Percentiles rank a stretch among this genome's conserved stretches.
Conservation (phyloP, 2,329 filamentous ascomycete genomes). For the Cryphonectria nitschkei region DNA sequence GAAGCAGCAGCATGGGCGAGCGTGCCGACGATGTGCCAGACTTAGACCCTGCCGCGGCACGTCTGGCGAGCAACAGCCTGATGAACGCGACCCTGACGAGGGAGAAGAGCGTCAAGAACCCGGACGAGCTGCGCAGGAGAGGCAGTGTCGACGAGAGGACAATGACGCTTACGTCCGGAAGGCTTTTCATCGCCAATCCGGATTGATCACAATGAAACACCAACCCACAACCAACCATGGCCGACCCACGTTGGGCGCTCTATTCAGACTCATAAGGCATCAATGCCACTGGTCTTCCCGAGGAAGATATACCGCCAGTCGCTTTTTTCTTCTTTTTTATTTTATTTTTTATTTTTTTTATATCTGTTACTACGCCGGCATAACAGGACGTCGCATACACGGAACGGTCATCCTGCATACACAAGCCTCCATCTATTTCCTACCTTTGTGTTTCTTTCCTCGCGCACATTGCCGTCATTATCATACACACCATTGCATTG, state of each 20-base stretch:
- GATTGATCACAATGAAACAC: constrained; percentile 52
- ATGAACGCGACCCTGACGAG: constrained; percentile 61
- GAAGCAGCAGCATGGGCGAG: constrained; percentile 62
- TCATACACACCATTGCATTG: constrained; percentile 29
- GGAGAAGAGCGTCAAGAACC: constrained; percentile 68
- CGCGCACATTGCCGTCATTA: background rate
- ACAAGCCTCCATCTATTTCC: constrained; percentile 13
- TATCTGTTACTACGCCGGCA: constrained; percentile 4
- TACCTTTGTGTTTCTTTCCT: background rate
- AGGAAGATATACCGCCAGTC: constrained; percentile 23
- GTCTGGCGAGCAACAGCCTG: constrained; percentile 54
- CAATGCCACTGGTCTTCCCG: background rate
- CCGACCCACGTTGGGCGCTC: background rate
- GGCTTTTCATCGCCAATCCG: constrained; percentile 85
- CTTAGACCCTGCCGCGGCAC: constrained; percentile 49
- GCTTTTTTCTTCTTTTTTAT: constrained; percentile 11
- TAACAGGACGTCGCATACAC: constrained; percentile 13
- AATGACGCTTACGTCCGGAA: constrained; percentile 72
- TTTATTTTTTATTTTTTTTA: background rate
- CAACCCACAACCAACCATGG: background rate
- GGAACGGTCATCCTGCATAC: constrained; percentile 16
- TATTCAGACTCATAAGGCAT: constrained; percentile 4
- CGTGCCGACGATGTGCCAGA: constrained; percentile 64
- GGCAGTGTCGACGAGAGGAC: constrained; percentile 85
- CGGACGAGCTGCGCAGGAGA: constrained; percentile 73